Conservation (phyloP, 2,329 filamentous ascomycete genomes). For the Acrocalymma vagum region DNA sequence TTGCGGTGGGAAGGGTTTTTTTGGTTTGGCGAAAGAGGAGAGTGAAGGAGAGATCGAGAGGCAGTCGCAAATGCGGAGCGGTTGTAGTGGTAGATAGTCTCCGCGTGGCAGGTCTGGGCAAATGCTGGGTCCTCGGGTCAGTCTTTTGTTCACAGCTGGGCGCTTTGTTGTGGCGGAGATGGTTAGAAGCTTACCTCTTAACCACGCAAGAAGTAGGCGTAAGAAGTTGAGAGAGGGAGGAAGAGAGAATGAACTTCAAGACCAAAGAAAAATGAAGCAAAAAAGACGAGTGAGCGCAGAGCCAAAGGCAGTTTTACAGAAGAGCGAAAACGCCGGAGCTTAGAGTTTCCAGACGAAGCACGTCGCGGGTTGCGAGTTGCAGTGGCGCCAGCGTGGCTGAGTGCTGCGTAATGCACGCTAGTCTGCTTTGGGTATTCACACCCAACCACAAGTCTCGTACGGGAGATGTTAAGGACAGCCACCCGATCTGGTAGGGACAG, state of each 20-base stretch:
- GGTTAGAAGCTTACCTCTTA: background rate
- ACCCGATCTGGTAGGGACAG: too few relatives aligned
- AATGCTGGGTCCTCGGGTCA: too few relatives aligned
- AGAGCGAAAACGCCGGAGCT: constrained; percentile 1
- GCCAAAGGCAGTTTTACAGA: background rate
- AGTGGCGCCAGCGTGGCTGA: constrained; percentile 19
- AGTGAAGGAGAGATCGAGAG: too few relatives aligned
- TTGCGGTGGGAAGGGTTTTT: constrained; percentile 2
- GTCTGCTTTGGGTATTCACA: too few relatives aligned
- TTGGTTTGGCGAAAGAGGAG: background rate
- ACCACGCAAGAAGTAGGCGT: background rate
- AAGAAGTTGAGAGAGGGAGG: constrained; percentile 3
- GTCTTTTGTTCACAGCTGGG: too few relatives aligned
- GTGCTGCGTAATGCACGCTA: constrained; percentile 9
- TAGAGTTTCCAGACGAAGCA: constrained; percentile 9
- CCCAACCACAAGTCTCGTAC: too few relatives aligned
- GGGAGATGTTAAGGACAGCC: too few relatives aligned
- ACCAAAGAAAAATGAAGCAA: background rate
- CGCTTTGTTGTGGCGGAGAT: too few relatives aligned
- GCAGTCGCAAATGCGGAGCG: too few relatives aligned
- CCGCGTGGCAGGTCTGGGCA: too few relatives aligned
- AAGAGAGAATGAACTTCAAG: background rate
- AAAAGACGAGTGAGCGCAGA: background rate
- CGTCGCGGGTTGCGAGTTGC: constrained; percentile 9
- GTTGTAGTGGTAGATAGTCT: too few relatives aligned